These are phyloP conservation scores for Knoxia roxburghii DNA, from an alignment of 257 asterid genomes.

Conservation along the genomic window DNA sequence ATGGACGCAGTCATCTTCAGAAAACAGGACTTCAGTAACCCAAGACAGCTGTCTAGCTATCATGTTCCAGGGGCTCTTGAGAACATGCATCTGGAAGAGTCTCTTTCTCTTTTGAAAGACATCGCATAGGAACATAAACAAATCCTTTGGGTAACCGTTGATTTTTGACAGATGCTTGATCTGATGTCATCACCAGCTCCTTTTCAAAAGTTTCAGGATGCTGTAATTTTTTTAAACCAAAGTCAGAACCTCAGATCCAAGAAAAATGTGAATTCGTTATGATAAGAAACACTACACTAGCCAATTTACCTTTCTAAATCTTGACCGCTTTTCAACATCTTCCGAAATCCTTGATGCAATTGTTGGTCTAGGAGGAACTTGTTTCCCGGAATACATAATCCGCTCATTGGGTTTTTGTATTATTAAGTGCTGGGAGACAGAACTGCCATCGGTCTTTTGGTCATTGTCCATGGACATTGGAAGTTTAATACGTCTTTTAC, in stretches of 20 bases:
- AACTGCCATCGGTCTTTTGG: conserved; percentile 72
- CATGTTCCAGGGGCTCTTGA: conserved; percentile 38
- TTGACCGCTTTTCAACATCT: conserved; percentile 46
- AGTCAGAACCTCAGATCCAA: background rate
- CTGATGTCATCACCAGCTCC: conserved; percentile 88
- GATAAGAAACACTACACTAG: background rate
- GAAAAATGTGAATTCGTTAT: background rate
- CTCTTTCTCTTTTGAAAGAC: conserved; percentile 73
- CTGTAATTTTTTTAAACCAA: conserved; percentile 26
- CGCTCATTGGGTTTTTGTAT: conserved; percentile 45
- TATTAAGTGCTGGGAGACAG: conserved; percentile 53
- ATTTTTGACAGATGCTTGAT: conserved; percentile 85
- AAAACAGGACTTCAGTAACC: conserved; percentile 4
- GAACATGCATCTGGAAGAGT: conserved; percentile 38
- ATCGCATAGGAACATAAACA: conserved; percentile 73
- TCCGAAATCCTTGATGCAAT: conserved; percentile 40
- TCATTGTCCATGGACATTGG: conserved; percentile 57
- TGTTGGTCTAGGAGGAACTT: conserved; percentile 53
- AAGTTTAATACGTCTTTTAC: conserved; percentile 59
- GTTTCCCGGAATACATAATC: conserved; percentile 65
- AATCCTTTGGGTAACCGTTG: conserved; percentile 85
- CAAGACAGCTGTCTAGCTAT: conserved; percentile 26
- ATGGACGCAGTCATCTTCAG: conserved; percentile 1
- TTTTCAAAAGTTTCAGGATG: conserved; percentile 69
- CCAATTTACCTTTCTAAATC: conserved; percentile 51